Evolutionary conservation across 805 yeast species (phyloP), one percentile per base, ranked within the genome.

Genomic region (Hanseniaspora taiwanica): DNA sequence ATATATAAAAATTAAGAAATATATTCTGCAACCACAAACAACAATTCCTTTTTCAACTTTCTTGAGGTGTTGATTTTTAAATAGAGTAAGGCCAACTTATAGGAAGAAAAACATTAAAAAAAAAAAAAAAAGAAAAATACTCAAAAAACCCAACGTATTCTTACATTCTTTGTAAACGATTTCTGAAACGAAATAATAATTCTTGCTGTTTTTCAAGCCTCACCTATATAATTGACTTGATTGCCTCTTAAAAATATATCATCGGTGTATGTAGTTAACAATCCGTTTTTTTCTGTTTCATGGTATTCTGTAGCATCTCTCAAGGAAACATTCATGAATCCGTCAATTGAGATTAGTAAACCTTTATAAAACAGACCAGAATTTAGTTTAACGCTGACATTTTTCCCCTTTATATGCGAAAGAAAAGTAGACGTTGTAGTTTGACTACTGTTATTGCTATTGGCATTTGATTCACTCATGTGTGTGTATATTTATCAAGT

Each of bases 321-420:
- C 47, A 91, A 68, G 2, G 89, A 94, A 37, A 91, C 80, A 62
- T 91, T 91, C 96, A 91, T 86, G 65, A 78, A 91, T 7, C 97
- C 97, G 57, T 91, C 98, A 43, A 91, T 87, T 32, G 96, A 83
- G 50, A 83, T 89, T 46, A 83, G 68, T 38, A 52, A 62, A 47
- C 89, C 93, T 36, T 68, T 72, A 60, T 85, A 91, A 44, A 83
- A 83, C 45, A 87, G 77, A 12, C 96, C 97, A 27, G 91, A 82
- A 55, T 80, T 74, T 40, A 87, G 72, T 58, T 82, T 85, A 21
- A 91, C 96, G 31, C 78, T 64, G 18, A 91, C 96, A 14, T 73
- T 64, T 38, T 78, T 71, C 36, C 95, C 94, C 20, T 81, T 78
- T 43, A 91, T 79, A 37, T 76, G 78, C 21, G 83, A 68, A 27